Evolutionary conservation across 352 stramenopile species (phyloP).

Genomic region (Phytophthora litchii): DNA sequence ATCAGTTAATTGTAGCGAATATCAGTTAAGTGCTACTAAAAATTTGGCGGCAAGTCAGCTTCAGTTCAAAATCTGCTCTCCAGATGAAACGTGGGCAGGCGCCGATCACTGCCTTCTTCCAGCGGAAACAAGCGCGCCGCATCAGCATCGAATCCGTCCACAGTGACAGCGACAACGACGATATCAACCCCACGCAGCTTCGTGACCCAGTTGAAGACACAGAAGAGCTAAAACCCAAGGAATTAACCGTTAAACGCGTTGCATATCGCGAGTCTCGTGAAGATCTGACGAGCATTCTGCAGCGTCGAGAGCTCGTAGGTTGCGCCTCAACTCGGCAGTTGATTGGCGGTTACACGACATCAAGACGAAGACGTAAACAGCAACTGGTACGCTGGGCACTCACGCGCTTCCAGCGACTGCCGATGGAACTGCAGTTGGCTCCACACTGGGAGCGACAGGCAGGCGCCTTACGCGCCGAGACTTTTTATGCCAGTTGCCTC

Average conservation of each 20-base stretch:
- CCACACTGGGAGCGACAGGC: constrained; percentile 52
- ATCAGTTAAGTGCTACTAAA: constrained; percentile 6
- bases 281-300: constrained; percentile 44
- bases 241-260: neutral
- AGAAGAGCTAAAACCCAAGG: neutral
- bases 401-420: constrained; percentile 48
- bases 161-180: constrained; percentile 25
- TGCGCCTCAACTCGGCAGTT: constrained; percentile 12
- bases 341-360: constrained; percentile 1
- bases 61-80: constrained; percentile 5
- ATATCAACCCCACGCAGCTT: neutral
- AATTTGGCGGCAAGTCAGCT: constrained; percentile 19
- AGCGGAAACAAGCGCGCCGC: constrained; percentile 47
- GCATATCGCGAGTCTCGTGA: constrained; percentile 18
- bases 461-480: constrained; percentile 22
- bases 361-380: constrained; percentile 44
- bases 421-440: constrained; percentile 49
- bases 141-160: constrained; percentile 26
- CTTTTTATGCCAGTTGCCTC: constrained; percentile 69
- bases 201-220: constrained; percentile 5
- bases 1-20: neutral
- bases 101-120: constrained; percentile 76
- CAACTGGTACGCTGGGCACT: constrained; percentile 63
- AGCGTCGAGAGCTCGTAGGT: constrained; percentile 51
- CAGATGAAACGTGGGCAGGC: constrained; percentile 32